A percentile compares a stretch with the other conserved stretches of the same genome.
Conservation (phyloP, 768 basidiomycete genomes). For the Suillus cothurnatus region DNA sequence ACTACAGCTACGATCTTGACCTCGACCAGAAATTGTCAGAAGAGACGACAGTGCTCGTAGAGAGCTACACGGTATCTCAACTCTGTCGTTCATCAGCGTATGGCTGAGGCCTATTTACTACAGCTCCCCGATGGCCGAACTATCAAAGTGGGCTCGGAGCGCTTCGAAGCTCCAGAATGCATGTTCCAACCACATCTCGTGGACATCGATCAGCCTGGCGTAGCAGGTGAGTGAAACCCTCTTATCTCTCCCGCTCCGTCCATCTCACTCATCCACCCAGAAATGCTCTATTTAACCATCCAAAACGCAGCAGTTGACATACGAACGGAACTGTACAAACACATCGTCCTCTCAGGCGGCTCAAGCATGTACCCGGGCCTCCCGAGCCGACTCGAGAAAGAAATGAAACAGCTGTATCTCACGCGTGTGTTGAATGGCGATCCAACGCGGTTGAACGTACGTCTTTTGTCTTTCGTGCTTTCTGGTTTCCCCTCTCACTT, state of each 20-base stretch:
- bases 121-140: conserved; percentile 93
- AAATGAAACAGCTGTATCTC: conserved; percentile 99
- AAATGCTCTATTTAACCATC: conserved; percentile 97
- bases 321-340: conserved; percentile 92
- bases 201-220: conserved; percentile 94
- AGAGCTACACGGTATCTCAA: conserved; percentile 86
- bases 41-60: conserved; percentile 95
- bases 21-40: conserved; percentile 91
- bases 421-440: conserved; percentile 86
- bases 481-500: conserved; percentile 3
- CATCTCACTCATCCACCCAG: conserved; percentile 37
- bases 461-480: conserved; percentile 33
- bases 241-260: not conserved
- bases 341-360: conserved; percentile 96
- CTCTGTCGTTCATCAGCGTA: not conserved
- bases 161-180: conserved; percentile 98
- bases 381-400: conserved; percentile 95
- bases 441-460: conserved; percentile 80
- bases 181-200: conserved; percentile 99
- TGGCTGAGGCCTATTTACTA: conserved; percentile 11
- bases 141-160: conserved; percentile 97
- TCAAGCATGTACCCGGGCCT: conserved; percentile 99
- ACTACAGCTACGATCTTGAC: conserved; percentile 88
- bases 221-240: conserved; percentile 81
- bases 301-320: conserved; percentile 89